phyloP scores from a whole-genome alignment of 352 stramenopile genomes.

The Phytophthora constricta region DNA sequence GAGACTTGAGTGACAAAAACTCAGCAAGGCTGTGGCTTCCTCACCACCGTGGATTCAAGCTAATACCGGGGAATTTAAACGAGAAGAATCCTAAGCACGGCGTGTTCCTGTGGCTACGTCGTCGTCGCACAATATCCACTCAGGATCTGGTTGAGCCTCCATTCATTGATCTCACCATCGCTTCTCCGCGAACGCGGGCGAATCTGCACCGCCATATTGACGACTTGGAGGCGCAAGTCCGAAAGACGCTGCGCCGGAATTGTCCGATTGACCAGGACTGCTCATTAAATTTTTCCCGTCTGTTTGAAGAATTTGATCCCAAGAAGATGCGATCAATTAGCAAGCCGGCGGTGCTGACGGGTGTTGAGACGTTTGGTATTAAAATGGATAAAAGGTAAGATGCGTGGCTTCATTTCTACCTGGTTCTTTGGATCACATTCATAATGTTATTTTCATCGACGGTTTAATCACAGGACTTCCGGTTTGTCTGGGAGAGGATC shows the following conservation, averaged over 20 bases:
- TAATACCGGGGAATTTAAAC: constrained; percentile 72
- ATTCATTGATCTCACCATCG: constrained; percentile 35
- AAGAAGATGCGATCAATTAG: constrained; percentile 66
- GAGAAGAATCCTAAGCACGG: constrained; percentile 61
- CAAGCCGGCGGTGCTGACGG: constrained; percentile 52
- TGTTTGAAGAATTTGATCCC: constrained; percentile 81
- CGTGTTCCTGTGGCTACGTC: constrained; percentile 75
- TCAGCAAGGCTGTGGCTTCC: constrained; percentile 73
- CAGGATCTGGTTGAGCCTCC: constrained; percentile 65
- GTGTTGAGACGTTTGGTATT: constrained; percentile 74
- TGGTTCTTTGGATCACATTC: neutral
- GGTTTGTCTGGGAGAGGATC: constrained; percentile 73
- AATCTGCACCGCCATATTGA: constrained; percentile 65
- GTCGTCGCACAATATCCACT: constrained; percentile 37
- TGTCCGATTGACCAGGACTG: constrained; percentile 81
- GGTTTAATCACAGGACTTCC: constrained; percentile 52
- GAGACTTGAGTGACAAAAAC: constrained; percentile 70
- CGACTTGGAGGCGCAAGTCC: constrained; percentile 73
- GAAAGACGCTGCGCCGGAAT: constrained; percentile 70
- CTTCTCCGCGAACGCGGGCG: constrained; percentile 49
- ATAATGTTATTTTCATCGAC: constrained; percentile 1
- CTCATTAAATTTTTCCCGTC: constrained; percentile 69
- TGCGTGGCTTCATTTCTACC: constrained; percentile 30
- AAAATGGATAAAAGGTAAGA: constrained; percentile 83
- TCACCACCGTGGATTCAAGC: constrained; percentile 75